Conservation (phyloP, 148 eudicot genomes). For the Rhododendron ferrugineum region DNA sequence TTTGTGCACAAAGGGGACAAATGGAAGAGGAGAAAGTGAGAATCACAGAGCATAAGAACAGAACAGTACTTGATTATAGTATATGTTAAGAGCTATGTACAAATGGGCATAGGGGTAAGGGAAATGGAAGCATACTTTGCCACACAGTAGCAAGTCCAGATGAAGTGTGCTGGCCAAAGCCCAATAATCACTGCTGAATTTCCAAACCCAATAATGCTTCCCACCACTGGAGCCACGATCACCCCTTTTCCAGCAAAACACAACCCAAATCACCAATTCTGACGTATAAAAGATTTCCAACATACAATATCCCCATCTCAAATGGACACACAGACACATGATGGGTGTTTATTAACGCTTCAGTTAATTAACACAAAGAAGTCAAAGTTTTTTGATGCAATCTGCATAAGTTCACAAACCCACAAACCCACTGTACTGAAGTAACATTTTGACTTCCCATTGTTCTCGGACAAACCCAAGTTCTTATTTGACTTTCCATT, state of each 20-base stretch:
- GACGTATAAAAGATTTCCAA: neutral
- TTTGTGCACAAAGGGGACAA: neutral
- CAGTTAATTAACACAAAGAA: neutral
- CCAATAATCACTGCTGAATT: constrained; percentile 76
- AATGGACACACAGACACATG: neutral
- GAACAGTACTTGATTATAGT: neutral
- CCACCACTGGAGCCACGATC: constrained; percentile 50
- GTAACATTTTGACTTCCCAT: neutral
- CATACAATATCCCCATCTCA: neutral
- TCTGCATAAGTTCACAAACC: neutral
- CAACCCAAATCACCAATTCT: neutral
- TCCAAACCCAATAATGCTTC: constrained; percentile 52
- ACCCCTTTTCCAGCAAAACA: constrained; percentile 32
- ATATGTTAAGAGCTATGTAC: too few species aligned
- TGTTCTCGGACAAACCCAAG: neutral
- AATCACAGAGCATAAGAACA: neutral
- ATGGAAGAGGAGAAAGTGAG: neutral
- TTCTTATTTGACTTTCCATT: neutral
- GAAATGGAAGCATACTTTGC: constrained; percentile 39
- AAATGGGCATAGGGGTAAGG: too few species aligned
- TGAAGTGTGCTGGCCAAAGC: constrained; percentile 81
- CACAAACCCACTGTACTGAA: neutral
- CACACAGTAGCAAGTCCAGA: constrained; percentile 87
- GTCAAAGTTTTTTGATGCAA: neutral
- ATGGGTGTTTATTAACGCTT: neutral